These are phyloP conservation scores for Hylodesmum podocarpum DNA, from an alignment of 306 rosid species.

Conservation along the genomic window DNA sequence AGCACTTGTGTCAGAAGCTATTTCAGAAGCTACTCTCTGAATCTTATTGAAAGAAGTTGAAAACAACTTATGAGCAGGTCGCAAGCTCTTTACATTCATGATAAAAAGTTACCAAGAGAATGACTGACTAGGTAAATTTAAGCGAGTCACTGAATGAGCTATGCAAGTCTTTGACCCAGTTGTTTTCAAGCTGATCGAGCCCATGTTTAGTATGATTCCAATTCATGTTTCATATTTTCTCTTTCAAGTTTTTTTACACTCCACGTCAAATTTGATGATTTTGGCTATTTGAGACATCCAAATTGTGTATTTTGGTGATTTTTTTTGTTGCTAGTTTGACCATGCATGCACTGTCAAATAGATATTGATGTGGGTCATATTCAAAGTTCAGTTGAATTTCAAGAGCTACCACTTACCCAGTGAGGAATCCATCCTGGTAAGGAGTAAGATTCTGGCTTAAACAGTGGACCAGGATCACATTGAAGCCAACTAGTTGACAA, in stretches of 20 bases:
- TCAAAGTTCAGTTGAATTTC: conserved; percentile 21
- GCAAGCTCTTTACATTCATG: background rate
- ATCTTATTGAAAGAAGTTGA: background rate
- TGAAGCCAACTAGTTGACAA: conserved; percentile 90
- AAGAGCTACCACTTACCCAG: conserved; percentile 69
- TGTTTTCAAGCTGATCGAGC: background rate
- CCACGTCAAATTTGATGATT: background rate
- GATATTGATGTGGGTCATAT: conserved; percentile 1
- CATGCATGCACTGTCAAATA: background rate
- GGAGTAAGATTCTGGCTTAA: conserved; percentile 66
- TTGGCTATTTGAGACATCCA: background rate
- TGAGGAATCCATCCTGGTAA: conserved; percentile 73
- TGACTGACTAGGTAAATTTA: background rate
- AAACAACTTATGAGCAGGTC: background rate
- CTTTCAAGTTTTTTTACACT: background rate
- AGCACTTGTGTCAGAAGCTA: background rate
- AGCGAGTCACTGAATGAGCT: background rate
- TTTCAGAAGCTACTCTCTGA: background rate
- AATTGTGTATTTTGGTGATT: background rate
- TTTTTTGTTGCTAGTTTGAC: background rate
- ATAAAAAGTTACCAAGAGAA: background rate
- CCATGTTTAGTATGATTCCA: background rate
- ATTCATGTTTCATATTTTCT: background rate
- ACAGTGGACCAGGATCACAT: conserved; percentile 94
- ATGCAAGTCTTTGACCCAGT: background rate